These are phyloP conservation scores for Exsudoporus frostii DNA, from an alignment of 768 basidiomycete species.

Conservation along the genomic window DNA sequence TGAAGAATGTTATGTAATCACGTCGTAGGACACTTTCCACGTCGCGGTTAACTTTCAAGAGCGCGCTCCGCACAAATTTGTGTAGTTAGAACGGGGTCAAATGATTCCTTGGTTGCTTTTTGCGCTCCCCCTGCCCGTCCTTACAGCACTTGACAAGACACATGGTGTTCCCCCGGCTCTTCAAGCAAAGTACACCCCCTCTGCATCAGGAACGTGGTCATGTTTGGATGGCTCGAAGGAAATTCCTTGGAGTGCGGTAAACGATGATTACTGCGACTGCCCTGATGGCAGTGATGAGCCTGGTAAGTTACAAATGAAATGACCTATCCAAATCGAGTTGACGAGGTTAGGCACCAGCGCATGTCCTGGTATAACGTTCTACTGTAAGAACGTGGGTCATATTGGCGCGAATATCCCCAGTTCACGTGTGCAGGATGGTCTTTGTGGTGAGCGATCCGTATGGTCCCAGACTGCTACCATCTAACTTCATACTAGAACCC, in stretches of 20 bases:
- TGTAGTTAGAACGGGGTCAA: not conserved
- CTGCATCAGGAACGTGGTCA: constrained; percentile 56
- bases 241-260: constrained; percentile 78
- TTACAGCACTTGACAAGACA: constrained; percentile 46
- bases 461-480: not conserved
- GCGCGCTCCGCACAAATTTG: not conserved
- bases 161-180: constrained; percentile 58
- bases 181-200: constrained; percentile 52
- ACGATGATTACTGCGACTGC: constrained; percentile 96
- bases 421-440: constrained; percentile 85
- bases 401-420: constrained; percentile 75
- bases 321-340: constrained; percentile 4
- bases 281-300: constrained; percentile 94
- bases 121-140: constrained; percentile 37
- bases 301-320: constrained; percentile 42
- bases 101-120: constrained; percentile 54
- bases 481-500: constrained; percentile 52
- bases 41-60: not conserved
- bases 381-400: constrained; percentile 87
- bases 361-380: constrained; percentile 72
- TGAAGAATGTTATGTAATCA: constrained; percentile 18
- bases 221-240: constrained; percentile 80
- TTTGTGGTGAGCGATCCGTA: constrained; percentile 70
- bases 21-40: not conserved
- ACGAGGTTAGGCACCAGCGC: constrained; percentile 70